Percentiles rank a stretch among this genome's conserved stretches.
Evolutionary conservation across 2,329 filamentous ascomycete species (phyloP).

Genomic region (Thelonectria rubi): DNA sequence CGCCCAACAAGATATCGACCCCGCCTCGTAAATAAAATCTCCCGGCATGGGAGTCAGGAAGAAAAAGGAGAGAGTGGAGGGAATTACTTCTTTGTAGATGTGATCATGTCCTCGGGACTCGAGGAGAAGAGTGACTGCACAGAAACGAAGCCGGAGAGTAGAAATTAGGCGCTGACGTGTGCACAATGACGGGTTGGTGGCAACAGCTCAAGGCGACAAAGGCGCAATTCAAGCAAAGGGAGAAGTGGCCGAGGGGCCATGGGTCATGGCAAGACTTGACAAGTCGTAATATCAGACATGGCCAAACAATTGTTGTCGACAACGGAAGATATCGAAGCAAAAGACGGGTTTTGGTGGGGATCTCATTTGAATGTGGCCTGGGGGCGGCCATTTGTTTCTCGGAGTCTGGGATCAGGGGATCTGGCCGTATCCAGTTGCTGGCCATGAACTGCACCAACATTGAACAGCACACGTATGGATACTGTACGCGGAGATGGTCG

Average conservation of each 20-base stretch:
- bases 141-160: constrained; percentile 8
- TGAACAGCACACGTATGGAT: too few relatives aligned
- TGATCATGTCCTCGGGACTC: too few relatives aligned
- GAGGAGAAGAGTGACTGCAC: not conserved
- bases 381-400: constrained; percentile 6
- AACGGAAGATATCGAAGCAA: constrained; percentile 7
- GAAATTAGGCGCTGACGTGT: constrained; percentile 42
- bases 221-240: constrained; percentile 26
- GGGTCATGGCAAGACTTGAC: constrained; percentile 1
- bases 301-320: constrained; percentile 1
- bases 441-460: too few relatives aligned
- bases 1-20: not conserved
- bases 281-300: constrained; percentile 27
- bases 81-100: too few relatives aligned
- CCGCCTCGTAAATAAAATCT: not conserved
- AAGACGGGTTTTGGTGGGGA: constrained; percentile 9
- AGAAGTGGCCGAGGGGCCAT: constrained; percentile 1
- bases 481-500: not conserved
- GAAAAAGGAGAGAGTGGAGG: not conserved
- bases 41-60: not conserved
- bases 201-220: constrained; percentile 15
- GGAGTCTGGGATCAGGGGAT: constrained; percentile 8
- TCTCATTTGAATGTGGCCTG: constrained; percentile 10
- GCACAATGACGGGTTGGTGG: constrained; percentile 11
- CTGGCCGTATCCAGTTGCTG: too few relatives aligned